Evolutionary conservation across 2,329 filamentous ascomycete genomes (phyloP), one percentile per base, ranked within the genome.

Genomic region (Colletotrichum plurivorum): DNA sequence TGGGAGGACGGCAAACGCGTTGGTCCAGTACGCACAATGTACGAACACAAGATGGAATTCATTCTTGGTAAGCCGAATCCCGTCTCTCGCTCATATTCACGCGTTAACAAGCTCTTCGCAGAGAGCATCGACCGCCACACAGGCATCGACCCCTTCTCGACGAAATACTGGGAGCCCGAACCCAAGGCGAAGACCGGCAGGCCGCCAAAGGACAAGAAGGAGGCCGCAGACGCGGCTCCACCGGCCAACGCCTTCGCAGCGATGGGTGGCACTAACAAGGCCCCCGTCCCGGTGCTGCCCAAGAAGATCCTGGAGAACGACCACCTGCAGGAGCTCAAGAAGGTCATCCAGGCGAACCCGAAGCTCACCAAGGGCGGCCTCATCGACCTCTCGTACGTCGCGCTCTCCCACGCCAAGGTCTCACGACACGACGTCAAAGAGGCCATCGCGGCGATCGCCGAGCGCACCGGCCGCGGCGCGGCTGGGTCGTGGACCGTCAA

Each of bases 131-230:
- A 86, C 45, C 81, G 78, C 80, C 90, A 80, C 55, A 78, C 79
- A 55, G 77, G 80, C 8, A 95, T 99, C 72, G 91, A 99, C 75
- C 96, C 96, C 0, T 97, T 95, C 77, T 95, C 94, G 0, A 89
- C 89, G 0, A 79, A 84, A 0, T 98, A 98, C 79, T 98, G 96
- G 96, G 81, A 84, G 36, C 72, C 81, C 2, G 82, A 83, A 65
- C 75, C 75, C 18, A 81, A 80, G 70, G 61, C 71, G 39, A 72
- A 75, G 22, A 75, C 73, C 7, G 39, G 18, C 20, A 55, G 43
- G 9, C 22, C 55, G 4, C 4, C 31, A n/a, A 41, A 61, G 45
- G 49, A 62, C 65, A 36, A 20, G 18, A 25, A 76, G 74, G 57
- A 82, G 80, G 78, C 73, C 76, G 7, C 80, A 78, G 39, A 78